Evolutionary conservation across 192 early-diverging fungal genomes (phyloP), one percentile per base, ranked within the genome.

Genomic region (Backusella parvicylindrica): DNA sequence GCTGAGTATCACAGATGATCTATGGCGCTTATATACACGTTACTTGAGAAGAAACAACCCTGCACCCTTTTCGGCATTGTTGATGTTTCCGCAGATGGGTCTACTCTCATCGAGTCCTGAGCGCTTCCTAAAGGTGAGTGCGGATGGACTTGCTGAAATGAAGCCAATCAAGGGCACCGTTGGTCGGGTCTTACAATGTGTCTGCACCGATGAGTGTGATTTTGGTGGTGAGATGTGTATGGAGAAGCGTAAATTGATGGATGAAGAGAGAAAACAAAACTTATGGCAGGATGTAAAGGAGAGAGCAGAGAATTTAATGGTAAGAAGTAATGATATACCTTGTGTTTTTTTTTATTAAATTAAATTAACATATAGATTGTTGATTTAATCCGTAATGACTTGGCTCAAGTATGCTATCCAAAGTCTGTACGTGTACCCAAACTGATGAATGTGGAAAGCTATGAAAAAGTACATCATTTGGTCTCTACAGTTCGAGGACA

Each of bases 261-360:
- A 86, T 47, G 70, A 86, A 47, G 31, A 60, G 35, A 73, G 89
- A 3, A 77, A 86, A 33, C 66, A 80, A 13, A 76, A 38, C 0
- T 75, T 99, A 43, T 86, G 82, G 37, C 74, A 74, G 16, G 89
- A 92, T 81, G 89, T 93, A 70, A 99, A 99, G 83, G 96, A 98
- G 79, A 89, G 94, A 1, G 94, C 95, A 0, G 98, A 99, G 77
- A 99, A 99, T 81, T 81, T 99, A 60, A 99, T 99, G 98, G 93
- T 94, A 81, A 50, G 68, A 41, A 43, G 6, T 7, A 65, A 12
- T 12, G 2, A 31, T 6, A 6, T 37, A 31, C 15, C 32, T 37
- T 68, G n/a, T 31, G 18, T 50, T 64, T 37, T 3, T 31, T 32
- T 1, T n/a, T 79, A 35, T 79, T 49, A 68, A 74, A 53, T 63